Percentiles rank a stretch among this genome's conserved stretches.
Conservation (phyloP, 306 rosid species). For the Quercus agrifolia region DNA sequence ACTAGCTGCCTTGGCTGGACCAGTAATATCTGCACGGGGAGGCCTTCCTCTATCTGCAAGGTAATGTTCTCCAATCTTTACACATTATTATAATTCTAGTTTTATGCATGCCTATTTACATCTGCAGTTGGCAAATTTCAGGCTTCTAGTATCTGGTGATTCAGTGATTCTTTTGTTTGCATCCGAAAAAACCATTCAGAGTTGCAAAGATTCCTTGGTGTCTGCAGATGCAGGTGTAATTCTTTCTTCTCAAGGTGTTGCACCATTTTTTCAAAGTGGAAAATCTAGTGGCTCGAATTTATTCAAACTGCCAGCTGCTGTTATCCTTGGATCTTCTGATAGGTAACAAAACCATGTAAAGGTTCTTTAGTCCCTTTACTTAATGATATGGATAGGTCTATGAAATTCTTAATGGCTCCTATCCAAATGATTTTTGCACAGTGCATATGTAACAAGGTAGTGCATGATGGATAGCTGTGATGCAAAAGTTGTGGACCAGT, state of each 20-base stretch:
- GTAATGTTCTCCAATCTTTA: constrained; percentile 4
- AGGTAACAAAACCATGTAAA: constrained; percentile 24
- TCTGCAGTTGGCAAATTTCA: constrained; percentile 26
- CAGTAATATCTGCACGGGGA: constrained; percentile 40
- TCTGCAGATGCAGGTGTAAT: constrained; percentile 42
- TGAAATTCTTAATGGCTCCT: background rate
- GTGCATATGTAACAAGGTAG: background rate
- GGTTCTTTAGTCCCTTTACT: background rate
- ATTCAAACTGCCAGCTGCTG: constrained; percentile 35
- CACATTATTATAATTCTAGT: background rate
- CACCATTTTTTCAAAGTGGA: constrained; percentile 28
- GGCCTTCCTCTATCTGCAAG: constrained; percentile 48
- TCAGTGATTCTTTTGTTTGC: constrained; percentile 41
- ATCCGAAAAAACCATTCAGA: constrained; percentile 27
- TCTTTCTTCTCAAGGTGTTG: constrained; percentile 35
- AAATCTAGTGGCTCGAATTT: constrained; percentile 22
- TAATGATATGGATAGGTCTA: background rate
- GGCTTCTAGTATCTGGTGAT: constrained; percentile 39
- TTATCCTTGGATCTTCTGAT: constrained; percentile 40
- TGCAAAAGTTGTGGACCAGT: background rate
- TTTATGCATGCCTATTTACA: background rate
- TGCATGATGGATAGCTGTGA: background rate
- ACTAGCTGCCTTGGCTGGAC: constrained; percentile 38
- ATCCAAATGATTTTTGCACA: background rate
- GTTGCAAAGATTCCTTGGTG: constrained; percentile 31